Percentiles rank a stretch among this genome's conserved stretches.
Evolutionary conservation across 495 filamentous ascomycete genomes (phyloP).

Genomic region (Astrocystis sublimbata): DNA sequence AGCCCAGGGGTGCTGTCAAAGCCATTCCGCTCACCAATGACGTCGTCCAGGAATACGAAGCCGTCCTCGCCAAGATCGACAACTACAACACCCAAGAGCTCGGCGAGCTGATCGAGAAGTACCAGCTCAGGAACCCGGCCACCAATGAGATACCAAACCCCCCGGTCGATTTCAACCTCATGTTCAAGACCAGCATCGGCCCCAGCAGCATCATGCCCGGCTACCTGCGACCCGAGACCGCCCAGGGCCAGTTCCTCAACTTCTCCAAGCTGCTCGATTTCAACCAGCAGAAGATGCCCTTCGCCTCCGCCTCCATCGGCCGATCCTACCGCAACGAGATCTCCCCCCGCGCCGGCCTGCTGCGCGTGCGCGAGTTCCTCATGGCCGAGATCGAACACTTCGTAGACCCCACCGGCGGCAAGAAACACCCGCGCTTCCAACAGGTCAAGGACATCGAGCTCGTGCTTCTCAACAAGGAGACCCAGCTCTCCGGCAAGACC

Average conservation of each 20-base stretch:
- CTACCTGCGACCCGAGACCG: slow-evolving; percentile 72
- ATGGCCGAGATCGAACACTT: slow-evolving; percentile 86
- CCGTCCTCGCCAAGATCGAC: slow-evolving; percentile 71
- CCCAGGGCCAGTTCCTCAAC: slow-evolving; percentile 75
- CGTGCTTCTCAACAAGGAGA: slow-evolving; percentile 57
- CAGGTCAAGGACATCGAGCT: slow-evolving; percentile 67
- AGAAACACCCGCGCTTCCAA: slow-evolving; percentile 69
- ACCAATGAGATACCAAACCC: slow-evolving; percentile 59
- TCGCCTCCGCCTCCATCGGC: slow-evolving; percentile 76
- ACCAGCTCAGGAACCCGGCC: slow-evolving; percentile 67
- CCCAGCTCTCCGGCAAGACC: slow-evolving; percentile 62
- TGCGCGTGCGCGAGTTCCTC: slow-evolving; percentile 76
- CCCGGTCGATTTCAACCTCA: slow-evolving; percentile 75
- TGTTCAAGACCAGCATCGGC: slow-evolving; percentile 76
- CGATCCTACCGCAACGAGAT: slow-evolving; percentile 82
- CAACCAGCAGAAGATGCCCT: slow-evolving; percentile 72
- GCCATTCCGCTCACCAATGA: slow-evolving; percentile 67
- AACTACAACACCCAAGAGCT: slow-evolving; percentile 73
- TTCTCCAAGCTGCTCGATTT: slow-evolving; percentile 78
- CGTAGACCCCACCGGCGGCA: slow-evolving; percentile 70
- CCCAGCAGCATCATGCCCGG: slow-evolving; percentile 60
- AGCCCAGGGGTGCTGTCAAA: slow-evolving; percentile 55
- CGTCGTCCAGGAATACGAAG: slow-evolving; percentile 70
- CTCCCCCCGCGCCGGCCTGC: slow-evolving; percentile 69
- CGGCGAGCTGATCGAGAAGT: slow-evolving; percentile 68